These are phyloP conservation scores for Schwanniomyces occidentalis DNA, from an alignment of 805 yeast genomes.

Conservation along the genomic window DNA sequence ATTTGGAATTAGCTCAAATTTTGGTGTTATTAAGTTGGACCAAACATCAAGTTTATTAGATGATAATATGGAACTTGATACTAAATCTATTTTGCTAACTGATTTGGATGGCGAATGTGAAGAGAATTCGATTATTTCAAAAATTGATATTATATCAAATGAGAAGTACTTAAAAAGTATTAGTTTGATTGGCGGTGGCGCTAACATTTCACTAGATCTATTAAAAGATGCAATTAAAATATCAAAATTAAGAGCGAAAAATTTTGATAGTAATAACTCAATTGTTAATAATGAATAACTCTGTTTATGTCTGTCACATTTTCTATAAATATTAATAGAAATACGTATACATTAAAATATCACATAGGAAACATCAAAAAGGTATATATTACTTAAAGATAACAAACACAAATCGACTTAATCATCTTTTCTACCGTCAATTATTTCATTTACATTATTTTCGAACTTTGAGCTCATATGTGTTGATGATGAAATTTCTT, in stretches of 20 bases:
- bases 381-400: no score
- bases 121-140: constrained; percentile 58
- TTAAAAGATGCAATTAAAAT: constrained; percentile 49
- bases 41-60: constrained; percentile 19
- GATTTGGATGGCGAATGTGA: constrained; percentile 88
- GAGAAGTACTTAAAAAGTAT: constrained; percentile 33
- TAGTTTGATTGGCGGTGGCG: constrained; percentile 50
- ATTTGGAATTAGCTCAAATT: constrained; percentile 50
- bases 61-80: constrained; percentile 31
- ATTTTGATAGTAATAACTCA: constrained; percentile 12
- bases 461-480: constrained; percentile 6
- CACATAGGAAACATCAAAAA: no score
- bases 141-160: constrained; percentile 46
- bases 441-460: no score
- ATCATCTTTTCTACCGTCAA: background rate
- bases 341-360: no score
- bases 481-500: constrained; percentile 23
- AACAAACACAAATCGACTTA: no score
- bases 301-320: background rate
- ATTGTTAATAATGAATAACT: background rate
- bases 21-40: constrained; percentile 56
- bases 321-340: constrained; percentile 1
- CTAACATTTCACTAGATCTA: constrained; percentile 46
- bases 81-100: constrained; percentile 50
- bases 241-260: constrained; percentile 48